Conservation (phyloP, 148 eudicot species). For the Rhododendron mucronatum region DNA sequence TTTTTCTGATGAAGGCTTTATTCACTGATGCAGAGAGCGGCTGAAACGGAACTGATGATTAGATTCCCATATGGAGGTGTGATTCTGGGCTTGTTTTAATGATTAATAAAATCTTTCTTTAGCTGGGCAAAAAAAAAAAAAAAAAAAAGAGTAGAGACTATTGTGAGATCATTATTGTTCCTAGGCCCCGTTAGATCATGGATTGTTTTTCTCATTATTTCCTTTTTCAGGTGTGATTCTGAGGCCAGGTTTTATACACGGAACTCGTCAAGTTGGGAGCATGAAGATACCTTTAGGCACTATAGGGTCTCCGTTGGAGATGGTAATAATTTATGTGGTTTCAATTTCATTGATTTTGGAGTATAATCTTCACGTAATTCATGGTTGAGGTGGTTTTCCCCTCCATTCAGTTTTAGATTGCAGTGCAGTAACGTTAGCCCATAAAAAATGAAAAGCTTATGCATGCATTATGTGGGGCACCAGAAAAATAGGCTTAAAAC, state of each 20-base stretch:
- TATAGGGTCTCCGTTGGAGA: slow-evolving; percentile 61
- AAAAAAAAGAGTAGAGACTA: neutral
- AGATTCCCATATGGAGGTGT: slow-evolving; percentile 67
- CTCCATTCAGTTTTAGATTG: neutral
- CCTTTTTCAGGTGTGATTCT: slow-evolving; percentile 46
- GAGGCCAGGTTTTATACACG: slow-evolving; percentile 67
- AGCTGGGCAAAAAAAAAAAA: no score
- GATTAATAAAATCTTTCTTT: no score
- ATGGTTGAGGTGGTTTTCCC: neutral
- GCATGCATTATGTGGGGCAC: neutral
- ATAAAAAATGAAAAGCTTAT: neutral
- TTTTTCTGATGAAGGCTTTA: neutral
- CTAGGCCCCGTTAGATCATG: neutral
- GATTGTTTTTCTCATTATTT: neutral
- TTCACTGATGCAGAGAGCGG: slow-evolving; percentile 43
- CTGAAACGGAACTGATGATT: slow-evolving; percentile 60
- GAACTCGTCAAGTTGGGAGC: slow-evolving; percentile 60
- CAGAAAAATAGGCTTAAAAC: neutral
- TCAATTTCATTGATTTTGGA: neutral
- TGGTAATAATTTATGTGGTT: slow-evolving; percentile 24
- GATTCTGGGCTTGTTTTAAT: neutral
- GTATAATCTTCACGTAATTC: neutral
- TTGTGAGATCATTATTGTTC: neutral
- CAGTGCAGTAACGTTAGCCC: neutral
- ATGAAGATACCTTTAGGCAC: slow-evolving; percentile 58